Conservation (phyloP, 2,329 filamentous ascomycete genomes). For the Sporothrix inflata region DNA sequence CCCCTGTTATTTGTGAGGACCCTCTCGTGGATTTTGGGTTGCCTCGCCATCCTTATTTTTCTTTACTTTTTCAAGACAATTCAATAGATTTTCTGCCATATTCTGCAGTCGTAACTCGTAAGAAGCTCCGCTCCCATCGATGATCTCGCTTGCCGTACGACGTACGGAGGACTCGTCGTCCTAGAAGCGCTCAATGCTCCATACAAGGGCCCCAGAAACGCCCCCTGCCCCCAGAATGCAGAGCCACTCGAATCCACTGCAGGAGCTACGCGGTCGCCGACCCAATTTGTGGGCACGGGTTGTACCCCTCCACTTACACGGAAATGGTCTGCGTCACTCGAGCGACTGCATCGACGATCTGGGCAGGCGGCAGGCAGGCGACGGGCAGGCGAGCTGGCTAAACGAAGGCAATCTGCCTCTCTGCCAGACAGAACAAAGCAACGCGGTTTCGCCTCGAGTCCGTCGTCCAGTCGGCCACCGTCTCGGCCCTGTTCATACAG, state of each 20-base stretch:
- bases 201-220: too few species aligned
- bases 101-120: too few species aligned
- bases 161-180: too few species aligned
- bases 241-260: not conserved
- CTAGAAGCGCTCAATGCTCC: too few species aligned
- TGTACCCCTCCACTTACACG: too few species aligned
- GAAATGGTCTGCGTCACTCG: constrained; percentile 4
- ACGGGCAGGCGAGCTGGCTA: not conserved
- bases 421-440: not conserved
- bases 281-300: too few species aligned
- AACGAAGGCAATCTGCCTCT: too few species aligned
- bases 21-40: not conserved
- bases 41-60: not conserved
- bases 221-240: not conserved
- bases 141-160: not conserved
- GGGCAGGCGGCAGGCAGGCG: not conserved
- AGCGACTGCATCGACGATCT: not conserved
- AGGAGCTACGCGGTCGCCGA: too few species aligned
- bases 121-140: too few species aligned
- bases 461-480: not conserved
- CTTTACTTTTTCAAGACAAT: not conserved
- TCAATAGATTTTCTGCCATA: not conserved
- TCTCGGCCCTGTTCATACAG: not conserved
- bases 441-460: too few species aligned
- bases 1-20: not conserved